A percentile compares a stretch with the other conserved stretches of the same genome.
Evolutionary conservation across 805 yeast genomes (phyloP).

Genomic region (Candida krabiensis): DNA sequence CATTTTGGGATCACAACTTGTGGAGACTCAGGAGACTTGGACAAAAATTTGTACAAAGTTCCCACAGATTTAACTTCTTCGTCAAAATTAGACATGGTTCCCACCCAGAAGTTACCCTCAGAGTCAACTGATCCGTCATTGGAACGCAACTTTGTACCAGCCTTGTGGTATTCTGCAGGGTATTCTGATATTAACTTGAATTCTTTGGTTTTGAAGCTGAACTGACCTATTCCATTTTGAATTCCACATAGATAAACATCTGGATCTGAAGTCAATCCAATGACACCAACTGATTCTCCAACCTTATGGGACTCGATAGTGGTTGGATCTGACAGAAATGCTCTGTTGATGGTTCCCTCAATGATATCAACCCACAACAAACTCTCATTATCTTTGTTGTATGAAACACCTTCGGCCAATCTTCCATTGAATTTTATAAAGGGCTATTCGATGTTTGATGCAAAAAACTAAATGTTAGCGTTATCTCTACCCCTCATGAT

Average conservation of each 20-base stretch:
- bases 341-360: constrained; percentile 40
- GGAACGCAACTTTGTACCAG: constrained; percentile 48
- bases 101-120: constrained; percentile 75
- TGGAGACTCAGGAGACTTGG: constrained; percentile 27
- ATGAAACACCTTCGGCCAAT: constrained; percentile 67
- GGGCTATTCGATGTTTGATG: constrained; percentile 15
- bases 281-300: constrained; percentile 61
- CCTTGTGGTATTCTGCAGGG: constrained; percentile 37
- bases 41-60: constrained; percentile 43
- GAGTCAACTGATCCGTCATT: constrained; percentile 85
- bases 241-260: constrained; percentile 60
- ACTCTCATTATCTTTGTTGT: constrained; percentile 54
- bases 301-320: constrained; percentile 36
- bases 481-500: neutral
- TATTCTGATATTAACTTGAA: constrained; percentile 41
- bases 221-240: constrained; percentile 61
- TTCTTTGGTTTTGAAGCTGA: constrained; percentile 40
- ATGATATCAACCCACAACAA: constrained; percentile 50
- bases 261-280: constrained; percentile 62
- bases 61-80: constrained; percentile 49
- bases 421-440: constrained; percentile 38
- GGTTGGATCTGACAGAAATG: constrained; percentile 26
- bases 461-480: neutral
- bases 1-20: constrained; percentile 39
- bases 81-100: constrained; percentile 59